Evolutionary conservation across 192 early-diverging fungal genomes (phyloP), one percentile per base, ranked within the genome.

Genomic region (Entomortierella parvispora): DNA sequence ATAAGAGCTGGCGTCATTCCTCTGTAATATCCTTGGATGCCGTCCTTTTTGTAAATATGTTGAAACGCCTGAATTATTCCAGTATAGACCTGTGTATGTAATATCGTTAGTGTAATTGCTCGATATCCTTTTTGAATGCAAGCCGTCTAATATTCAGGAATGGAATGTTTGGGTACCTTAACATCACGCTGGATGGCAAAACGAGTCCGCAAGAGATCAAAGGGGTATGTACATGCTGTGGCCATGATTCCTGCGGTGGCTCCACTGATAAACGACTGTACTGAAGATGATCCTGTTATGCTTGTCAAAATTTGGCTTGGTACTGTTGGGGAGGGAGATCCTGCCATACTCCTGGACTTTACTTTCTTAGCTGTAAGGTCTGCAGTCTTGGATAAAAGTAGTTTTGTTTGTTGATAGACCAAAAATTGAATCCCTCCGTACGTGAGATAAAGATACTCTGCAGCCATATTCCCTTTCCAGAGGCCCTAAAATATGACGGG

Each of bases 401-500:
- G 45, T 37, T 86, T 88, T 11, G 90, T 71, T 46, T 90, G 80
- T 53, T 90, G 80, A 56, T 93, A 96, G 9, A 87, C 74, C 45
- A 91, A 80, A 63, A 99, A 99, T 79, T 99, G 96, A 31, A 88
- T 80, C 0, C 90, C 91, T 8, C 95, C 95, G 66, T 97, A 99
- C 5, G 91, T 85, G 50, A 99, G 71, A 70, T 99, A 99, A 9
- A 99, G 84, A 61, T 93, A 95, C 78, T 94, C 93, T 8, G 97
- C 97, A 0, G 95, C 90, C 70, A 94, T 74, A 61, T 99, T 99
- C 29, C 97, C 97, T 58, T 97, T 97, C 87, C 93, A 99, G 31
- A 96, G 81, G 15, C 90, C 95, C 82, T 89, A 66, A n/a, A 37
- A 20, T 44, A 34, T 2, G 33, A 57, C 2, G 12, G n/a, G n/a